Conservation (phyloP, 805 yeast genomes). For the Scheffersomyces coipomensis region DNA sequence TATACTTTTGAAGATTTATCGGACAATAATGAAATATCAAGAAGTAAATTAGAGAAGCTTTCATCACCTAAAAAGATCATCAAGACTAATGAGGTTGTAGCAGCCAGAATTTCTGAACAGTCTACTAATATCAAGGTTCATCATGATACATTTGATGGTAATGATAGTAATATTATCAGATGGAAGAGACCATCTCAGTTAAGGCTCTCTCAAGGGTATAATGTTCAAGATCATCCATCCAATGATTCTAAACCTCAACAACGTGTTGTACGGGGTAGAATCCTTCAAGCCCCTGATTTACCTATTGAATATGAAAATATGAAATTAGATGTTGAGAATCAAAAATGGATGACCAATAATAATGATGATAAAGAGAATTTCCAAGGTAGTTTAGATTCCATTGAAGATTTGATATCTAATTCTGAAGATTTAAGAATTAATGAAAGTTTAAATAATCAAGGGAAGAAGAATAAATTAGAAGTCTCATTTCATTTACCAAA, state of each 20-base stretch:
- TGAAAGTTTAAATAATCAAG: slow-evolving; percentile 7
- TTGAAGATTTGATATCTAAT: slow-evolving; percentile 30
- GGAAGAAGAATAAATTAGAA: slow-evolving; percentile 22
- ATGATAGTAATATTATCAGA: slow-evolving; percentile 12
- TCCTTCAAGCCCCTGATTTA: slow-evolving; percentile 30
- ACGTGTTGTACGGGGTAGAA: slow-evolving; percentile 24
- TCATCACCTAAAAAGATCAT: neutral
- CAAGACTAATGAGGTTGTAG: neutral
- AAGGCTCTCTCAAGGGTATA: slow-evolving; percentile 11
- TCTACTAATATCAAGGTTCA: slow-evolving; percentile 8
- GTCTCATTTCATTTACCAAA: slow-evolving; percentile 41
- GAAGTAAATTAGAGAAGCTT: neutral
- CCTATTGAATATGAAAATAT: slow-evolving; percentile 36
- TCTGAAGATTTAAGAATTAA: slow-evolving; percentile 4
- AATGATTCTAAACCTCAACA: slow-evolving; percentile 7
- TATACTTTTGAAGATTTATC: slow-evolving; percentile 32
- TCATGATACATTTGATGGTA: neutral
- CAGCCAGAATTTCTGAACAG: neutral
- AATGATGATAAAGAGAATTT: slow-evolving; percentile 15
- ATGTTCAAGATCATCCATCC: slow-evolving; percentile 1
- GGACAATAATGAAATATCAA: slow-evolving; percentile 5
- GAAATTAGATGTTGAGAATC: slow-evolving; percentile 28
- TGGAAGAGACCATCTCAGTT: slow-evolving; percentile 41
- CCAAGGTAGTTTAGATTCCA: slow-evolving; percentile 33
- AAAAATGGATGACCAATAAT: slow-evolving; percentile 25